Conservation (phyloP, 2,329 filamentous ascomycete species). For the Trichoderma guizhouense region DNA sequence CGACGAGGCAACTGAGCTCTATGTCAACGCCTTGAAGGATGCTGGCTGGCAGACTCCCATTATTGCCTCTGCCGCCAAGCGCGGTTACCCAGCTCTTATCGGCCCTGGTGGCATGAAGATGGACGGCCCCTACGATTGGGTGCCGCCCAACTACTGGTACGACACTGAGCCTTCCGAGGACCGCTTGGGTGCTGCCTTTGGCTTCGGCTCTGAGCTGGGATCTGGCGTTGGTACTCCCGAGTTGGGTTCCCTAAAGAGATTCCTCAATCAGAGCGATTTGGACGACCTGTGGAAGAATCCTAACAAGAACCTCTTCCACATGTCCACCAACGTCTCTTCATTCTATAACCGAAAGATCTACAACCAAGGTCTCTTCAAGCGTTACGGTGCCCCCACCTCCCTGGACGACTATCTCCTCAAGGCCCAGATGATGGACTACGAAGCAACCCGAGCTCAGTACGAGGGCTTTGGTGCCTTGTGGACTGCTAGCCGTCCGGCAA, state of each 20-base stretch:
- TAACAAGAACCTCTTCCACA: conserved; percentile 54
- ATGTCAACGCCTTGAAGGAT: conserved; percentile 46
- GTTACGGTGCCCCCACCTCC: conserved; percentile 50
- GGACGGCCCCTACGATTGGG: conserved; percentile 65
- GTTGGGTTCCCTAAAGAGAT: conserved; percentile 49
- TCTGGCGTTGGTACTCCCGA: conserved; percentile 62
- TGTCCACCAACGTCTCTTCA: conserved; percentile 52
- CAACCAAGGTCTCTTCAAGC: conserved; percentile 48
- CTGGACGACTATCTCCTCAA: conserved; percentile 59
- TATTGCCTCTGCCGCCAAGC: conserved; percentile 54
- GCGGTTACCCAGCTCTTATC: conserved; percentile 49
- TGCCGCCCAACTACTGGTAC: conserved; percentile 64
- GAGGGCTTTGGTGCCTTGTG: conserved; percentile 54
- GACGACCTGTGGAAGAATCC: conserved; percentile 55
- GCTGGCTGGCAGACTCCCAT: conserved; percentile 57
- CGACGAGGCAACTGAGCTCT: conserved; percentile 51
- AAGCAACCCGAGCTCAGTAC: conserved; percentile 58
- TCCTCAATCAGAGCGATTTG: conserved; percentile 49
- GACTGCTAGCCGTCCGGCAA: conserved; percentile 50
- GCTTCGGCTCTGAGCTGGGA: conserved; percentile 61
- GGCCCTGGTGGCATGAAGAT: conserved; percentile 62
- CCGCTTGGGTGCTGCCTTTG: conserved; percentile 55
- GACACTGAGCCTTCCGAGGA: conserved; percentile 37
- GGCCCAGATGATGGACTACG: conserved; percentile 61
- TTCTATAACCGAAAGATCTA: conserved; percentile 58